Base-by-base conservation (phyloP, 129 eudicot genomes). In the Scalesia atractyloides region DNA sequence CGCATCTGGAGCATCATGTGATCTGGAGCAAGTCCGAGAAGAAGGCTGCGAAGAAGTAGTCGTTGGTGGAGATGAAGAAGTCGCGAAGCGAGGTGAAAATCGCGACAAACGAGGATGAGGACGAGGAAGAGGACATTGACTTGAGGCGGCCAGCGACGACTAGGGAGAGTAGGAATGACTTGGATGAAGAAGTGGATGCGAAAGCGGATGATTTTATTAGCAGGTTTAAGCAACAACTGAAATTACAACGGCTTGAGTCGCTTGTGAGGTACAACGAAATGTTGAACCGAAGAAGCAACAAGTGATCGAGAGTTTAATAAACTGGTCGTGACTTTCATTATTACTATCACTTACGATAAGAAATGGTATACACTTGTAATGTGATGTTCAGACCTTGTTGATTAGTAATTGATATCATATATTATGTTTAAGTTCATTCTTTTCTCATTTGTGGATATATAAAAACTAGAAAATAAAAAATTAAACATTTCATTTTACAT, bases 161-260 rank as follows among this genome's bases (percentile, higher is more conserved):
- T 53, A 50, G 70, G 80, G 76, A 72, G 30, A 46, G 59, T 1
- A 49, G 57, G 80, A 5, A 19, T 14, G 51, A 5, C 0, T 77
- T 36, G 36, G 96, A 88, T 22, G 91, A 79, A 41, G 85, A 61
- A 34, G 91, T 88, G 44, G 91, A 88, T 22, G 86, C 69, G 5
- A 85, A 79, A 20, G 96, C 96, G 15, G 96, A 88, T 70, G 85
- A 88, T 70, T 88, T 88, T 44, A 90, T 90, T 16, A 85, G 80
- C 24, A 83, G 56, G 73, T 90, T 90, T 62, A 83, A 84, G 82
- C 86, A 85, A 77, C 91, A 90, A 70, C 24, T 90, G 65, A 87
- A 87, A 76, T 64, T 90, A 56, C 91, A 90, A 76, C 82, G 96
- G 43, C 19, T 87, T 20, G 85, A 90, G 26, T 90, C 96, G 15